Base-by-base conservation (phyloP, 1,284 basidiomycete genomes). In the Ustilago loliicola region DNA sequence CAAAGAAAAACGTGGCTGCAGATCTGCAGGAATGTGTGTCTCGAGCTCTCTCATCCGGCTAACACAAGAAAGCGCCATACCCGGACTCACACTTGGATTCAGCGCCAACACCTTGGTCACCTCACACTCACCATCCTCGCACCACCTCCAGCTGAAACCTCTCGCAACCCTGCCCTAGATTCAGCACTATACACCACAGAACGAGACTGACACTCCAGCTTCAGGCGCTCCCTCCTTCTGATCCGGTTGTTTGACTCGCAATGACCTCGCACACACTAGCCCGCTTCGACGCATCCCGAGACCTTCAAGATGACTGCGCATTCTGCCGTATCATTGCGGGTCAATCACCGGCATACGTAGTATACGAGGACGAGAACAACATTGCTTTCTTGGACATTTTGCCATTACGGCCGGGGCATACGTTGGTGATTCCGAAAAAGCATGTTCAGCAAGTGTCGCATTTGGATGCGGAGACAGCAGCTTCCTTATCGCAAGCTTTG, bases 301-400 rank as follows among this genome's bases (percentile, higher is more conserved):
- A 73, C 15, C 36, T 77, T 8, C 48, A 62, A 25, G 68, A 78
- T 38, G 65, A 67, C 54, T 79, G 77, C 58, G 69, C 77, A 15
- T 79, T 80, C 25, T 80, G 78, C 50, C 53, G 47, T 2, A 80
- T 80, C 56, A 30, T 77, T 3, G 52, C 68, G 2, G 9, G 48
- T 21, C 23, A 68, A 13, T 57, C 68, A 4, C 32, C 65, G 15
- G 75, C 79, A 7, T 67, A 70, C 62, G 47, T 78, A 32, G 72
- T 77, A 1, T 78, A 80, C 61, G 69, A 74, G 83, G 89, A 91
- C 67, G 91, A 92, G 15, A 87, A 89, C 58, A 89, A 91, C n/a
- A 85, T 93, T 53, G 92, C 91, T 10, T 90, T 94, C 64, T 88
- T 93, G 79, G 92, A 93, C 86, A 93, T 93, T 64, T 86, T 92